Percentiles rank a stretch among this genome's conserved stretches.
These are phyloP conservation scores for Citrus cavaleriei DNA, from an alignment of 345 rosid genomes.

Conservation along the genomic window DNA sequence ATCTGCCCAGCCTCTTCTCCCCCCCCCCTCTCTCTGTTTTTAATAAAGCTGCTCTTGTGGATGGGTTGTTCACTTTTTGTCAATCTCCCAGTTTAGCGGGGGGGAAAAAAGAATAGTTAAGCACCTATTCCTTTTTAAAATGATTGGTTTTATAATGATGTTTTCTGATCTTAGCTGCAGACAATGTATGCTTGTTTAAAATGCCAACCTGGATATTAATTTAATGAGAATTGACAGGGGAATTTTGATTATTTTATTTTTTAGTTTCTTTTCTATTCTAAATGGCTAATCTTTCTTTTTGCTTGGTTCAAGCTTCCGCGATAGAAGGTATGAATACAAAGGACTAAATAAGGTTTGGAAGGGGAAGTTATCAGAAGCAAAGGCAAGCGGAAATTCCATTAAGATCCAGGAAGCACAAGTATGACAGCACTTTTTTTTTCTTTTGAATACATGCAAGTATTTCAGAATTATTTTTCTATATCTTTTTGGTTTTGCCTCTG, in stretches of 20 bases:
- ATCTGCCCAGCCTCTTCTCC: no score
- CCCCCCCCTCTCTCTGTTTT: no score
- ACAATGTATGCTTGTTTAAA: no score
- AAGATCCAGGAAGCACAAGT: slow-evolving; percentile 98
- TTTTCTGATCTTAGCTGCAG: slow-evolving; percentile 4
- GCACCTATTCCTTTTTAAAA: not conserved
- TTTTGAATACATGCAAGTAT: slow-evolving; percentile 3
- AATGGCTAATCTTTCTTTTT: slow-evolving; percentile 24
- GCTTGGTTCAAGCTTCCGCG: slow-evolving; percentile 70
- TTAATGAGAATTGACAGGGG: slow-evolving; percentile 2
- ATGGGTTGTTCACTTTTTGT: no score
- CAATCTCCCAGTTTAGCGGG: no score
- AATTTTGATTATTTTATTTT: not conserved
- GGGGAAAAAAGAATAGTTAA: not conserved
- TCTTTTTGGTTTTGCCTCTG: slow-evolving; percentile 19
- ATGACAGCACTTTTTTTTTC: slow-evolving; percentile 12
- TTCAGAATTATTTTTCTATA: not conserved
- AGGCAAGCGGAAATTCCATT: slow-evolving; percentile 88
- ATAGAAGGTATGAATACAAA: slow-evolving; percentile 97
- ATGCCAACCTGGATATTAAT: not conserved
- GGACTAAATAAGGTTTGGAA: slow-evolving; percentile 97
- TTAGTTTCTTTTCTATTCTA: slow-evolving; percentile 1
- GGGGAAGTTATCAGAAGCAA: slow-evolving; percentile 95
- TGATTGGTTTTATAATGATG: not conserved
- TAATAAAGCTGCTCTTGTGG: no score